These are phyloP conservation scores for Fusarium longipes DNA, from an alignment of 2,329 filamentous ascomycete species.

Conservation along the genomic window DNA sequence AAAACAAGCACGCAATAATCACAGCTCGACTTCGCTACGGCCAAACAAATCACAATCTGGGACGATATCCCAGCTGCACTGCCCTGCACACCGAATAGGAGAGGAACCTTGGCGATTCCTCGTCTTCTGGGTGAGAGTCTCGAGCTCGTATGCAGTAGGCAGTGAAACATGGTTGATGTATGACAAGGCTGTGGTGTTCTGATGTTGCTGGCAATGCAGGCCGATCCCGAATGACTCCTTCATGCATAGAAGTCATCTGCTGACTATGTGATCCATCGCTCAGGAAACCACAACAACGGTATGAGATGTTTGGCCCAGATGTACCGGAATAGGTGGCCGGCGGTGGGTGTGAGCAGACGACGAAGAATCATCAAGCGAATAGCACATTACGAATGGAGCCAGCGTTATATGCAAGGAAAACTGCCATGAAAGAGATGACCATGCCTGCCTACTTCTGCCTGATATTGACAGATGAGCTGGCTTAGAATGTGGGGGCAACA, in stretches of 20 bases:
- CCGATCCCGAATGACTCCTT: slow-evolving; percentile 44
- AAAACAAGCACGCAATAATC: slow-evolving; percentile 23
- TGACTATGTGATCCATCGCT: slow-evolving; percentile 40
- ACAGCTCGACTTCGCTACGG: slow-evolving; percentile 8
- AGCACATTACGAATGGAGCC: slow-evolving; percentile 24
- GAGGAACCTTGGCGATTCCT: slow-evolving; percentile 13
- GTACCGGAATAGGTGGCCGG: slow-evolving; percentile 4
- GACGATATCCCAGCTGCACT: not conserved
- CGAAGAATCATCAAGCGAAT: slow-evolving; percentile 23
- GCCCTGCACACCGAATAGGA: slow-evolving; percentile 23
- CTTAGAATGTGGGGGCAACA: slow-evolving; percentile 20
- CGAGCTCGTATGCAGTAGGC: slow-evolving; percentile 29
- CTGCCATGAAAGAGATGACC: slow-evolving; percentile 16
- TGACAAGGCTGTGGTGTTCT: slow-evolving; percentile 40
- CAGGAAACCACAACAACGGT: slow-evolving; percentile 19
- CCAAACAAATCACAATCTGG: slow-evolving; percentile 21
- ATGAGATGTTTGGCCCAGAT: slow-evolving; percentile 23
- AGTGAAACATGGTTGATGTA: slow-evolving; percentile 45
- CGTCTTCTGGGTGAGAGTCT: slow-evolving; percentile 26
- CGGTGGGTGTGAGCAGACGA: slow-evolving; percentile 19
- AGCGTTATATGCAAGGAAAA: slow-evolving; percentile 21
- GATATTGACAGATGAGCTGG: slow-evolving; percentile 20
- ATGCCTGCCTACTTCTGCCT: slow-evolving; percentile 10
- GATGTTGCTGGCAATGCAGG: slow-evolving; percentile 44
- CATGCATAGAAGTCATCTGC: slow-evolving; percentile 41